phyloP scores from a whole-genome alignment of 1,284 basidiomycete genomes.

The Cryptococcus sp. region DNA sequence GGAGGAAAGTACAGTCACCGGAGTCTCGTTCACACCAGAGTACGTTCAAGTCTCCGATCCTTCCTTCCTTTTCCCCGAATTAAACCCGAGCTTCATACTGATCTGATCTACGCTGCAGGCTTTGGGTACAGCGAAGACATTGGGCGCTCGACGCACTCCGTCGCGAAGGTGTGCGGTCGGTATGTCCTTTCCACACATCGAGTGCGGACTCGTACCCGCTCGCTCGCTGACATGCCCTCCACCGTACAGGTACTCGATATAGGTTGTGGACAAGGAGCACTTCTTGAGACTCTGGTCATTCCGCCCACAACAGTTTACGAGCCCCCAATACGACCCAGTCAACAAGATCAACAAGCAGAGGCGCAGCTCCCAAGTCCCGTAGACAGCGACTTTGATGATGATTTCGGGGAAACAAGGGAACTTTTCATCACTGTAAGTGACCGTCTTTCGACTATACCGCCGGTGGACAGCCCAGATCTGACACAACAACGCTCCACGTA shows the following conservation, averaged over 20 bases:
- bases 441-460: background rate
- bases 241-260: conserved; percentile 47
- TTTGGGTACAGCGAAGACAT: conserved; percentile 51
- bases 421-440: conserved; percentile 47
- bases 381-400: conserved; percentile 24
- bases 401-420: conserved; percentile 23
- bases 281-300: conserved; percentile 47
- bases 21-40: conserved; percentile 52
- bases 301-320: conserved; percentile 47
- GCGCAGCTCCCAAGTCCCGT: conserved; percentile 22
- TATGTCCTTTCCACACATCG: conserved; percentile 17
- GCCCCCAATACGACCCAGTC: conserved; percentile 34
- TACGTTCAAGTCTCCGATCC: conserved; percentile 24
- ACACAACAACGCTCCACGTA: conserved; percentile 9
- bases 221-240: conserved; percentile 2
- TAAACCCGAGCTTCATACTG: background rate
- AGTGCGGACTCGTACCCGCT: conserved; percentile 4
- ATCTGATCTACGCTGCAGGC: conserved; percentile 19
- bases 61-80: background rate
- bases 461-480: background rate
- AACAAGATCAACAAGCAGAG: background rate
- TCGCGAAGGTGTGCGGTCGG: conserved; percentile 44
- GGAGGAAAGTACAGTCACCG: conserved; percentile 49
- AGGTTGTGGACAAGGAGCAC: conserved; percentile 50
- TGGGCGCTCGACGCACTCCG: conserved; percentile 51